Conservation (phyloP, 768 basidiomycete genomes). For the Mycena latifolia region DNA sequence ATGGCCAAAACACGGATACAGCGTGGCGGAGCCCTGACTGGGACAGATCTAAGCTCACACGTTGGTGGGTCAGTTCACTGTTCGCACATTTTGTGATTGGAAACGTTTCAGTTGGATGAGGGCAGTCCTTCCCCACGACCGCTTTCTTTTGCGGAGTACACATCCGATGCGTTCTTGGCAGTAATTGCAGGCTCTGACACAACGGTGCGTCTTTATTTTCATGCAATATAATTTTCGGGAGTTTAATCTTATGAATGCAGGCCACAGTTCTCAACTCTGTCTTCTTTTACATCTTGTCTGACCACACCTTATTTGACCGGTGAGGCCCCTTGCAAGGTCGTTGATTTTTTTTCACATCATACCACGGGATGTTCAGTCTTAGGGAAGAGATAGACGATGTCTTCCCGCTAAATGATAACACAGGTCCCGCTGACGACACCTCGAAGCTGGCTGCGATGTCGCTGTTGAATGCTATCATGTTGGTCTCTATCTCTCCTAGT, state of each 20-base stretch:
- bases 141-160: conserved; percentile 3
- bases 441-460: not conserved
- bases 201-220: not conserved
- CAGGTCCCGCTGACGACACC: not conserved
- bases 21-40: not conserved
- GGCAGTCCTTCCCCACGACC: not conserved
- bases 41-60: conserved; percentile 13
- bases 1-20: not conserved
- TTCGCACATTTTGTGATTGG: not conserved
- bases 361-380: not conserved
- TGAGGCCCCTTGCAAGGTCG: not conserved
- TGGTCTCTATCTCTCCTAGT: not conserved
- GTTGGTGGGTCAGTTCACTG: not conserved
- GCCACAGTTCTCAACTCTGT: conserved; percentile 5
- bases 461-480: conserved; percentile 14
- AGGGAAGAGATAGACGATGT: conserved; percentile 9
- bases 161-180: conserved; percentile 5
- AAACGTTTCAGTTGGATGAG: conserved; percentile 12
- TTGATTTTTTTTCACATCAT: not conserved
- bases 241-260: not conserved
- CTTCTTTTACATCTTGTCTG: conserved; percentile 10
- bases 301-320: conserved; percentile 1
- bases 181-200: conserved; percentile 17
- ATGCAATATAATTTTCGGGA: too few relatives aligned
- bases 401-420: conserved; percentile 1